Base-by-base conservation (phyloP, 2,329 filamentous ascomycete genomes). In the Ceratocystis smalleyi region DNA sequence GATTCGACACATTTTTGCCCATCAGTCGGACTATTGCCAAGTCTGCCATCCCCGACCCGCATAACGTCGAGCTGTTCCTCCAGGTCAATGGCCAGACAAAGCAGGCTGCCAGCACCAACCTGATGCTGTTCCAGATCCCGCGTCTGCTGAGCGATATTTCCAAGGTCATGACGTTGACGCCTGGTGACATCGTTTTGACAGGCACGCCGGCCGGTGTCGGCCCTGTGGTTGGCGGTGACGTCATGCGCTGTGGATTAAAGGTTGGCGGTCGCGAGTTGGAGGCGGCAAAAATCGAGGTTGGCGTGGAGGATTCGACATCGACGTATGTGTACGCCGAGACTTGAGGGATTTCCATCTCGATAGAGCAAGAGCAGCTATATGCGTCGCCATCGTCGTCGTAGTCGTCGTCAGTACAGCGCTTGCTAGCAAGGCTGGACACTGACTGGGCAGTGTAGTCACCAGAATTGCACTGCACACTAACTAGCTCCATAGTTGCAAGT, bases 131-230 rank as follows among this genome's bases (percentile, higher is more conserved):
- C 80, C 81, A 83, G 65, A 94, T 99, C 71, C 91, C 92, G 24
- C 81, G 89, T 69, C 85, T 95, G 68, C 75, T 99, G 71, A 88
- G 87, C 71, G 91, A 96, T 77, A 95, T 99, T 72, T 94, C 89
- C 69, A 86, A 86, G 73, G 91, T 97, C 65, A 96, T 97, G 91
- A 91, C 90, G 7, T 79, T 99, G 66, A 87, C 95, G 75, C 83
- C 88, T 71, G 94, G 92, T 60, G 94, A 99, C 74, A 85, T 99
- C 71, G 84, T 99, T 60, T 77, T 99, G 70, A 99, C 94, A n/a
- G 94, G 94, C 19, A 99, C 94, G 61, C 94, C 94, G 61, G 96
- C 96, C 77, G 94, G 94, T 12, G 94, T 99, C 1, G 94, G 94
- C 1, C 81, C 85, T 22, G 91, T 96, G 1, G 83, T 85, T 67